phyloP scores from a whole-genome alignment of 768 basidiomycete species.

The Lentinula guzmanii region DNA sequence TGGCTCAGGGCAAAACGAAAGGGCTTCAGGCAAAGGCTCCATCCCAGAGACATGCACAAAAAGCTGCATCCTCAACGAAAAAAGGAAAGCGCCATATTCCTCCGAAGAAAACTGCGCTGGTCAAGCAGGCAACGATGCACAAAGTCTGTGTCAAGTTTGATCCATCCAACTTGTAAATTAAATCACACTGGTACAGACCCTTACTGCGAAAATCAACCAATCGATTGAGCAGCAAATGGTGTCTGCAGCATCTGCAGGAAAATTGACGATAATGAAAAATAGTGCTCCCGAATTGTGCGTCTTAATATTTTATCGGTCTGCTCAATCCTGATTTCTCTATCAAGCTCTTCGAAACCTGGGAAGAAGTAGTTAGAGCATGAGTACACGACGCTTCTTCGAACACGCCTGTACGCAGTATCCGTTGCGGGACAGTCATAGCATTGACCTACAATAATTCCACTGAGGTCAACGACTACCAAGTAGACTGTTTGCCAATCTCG shows the following conservation, averaged over 20 bases:
- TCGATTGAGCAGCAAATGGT: constrained; percentile 93
- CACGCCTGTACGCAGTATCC: not conserved
- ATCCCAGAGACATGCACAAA: constrained; percentile 52
- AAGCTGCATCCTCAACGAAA: constrained; percentile 65
- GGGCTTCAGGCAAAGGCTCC: constrained; percentile 56
- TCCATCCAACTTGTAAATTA: not conserved
- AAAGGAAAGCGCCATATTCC: constrained; percentile 76
- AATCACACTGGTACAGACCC: constrained; percentile 38
- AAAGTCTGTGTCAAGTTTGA: constrained; percentile 41
- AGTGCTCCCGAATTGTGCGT: constrained; percentile 28
- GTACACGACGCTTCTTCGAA: not conserved
- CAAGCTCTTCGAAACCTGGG: not conserved
- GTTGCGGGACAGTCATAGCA: no score
- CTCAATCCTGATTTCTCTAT: not conserved
- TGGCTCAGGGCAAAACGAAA: constrained; percentile 89
- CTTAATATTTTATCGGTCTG: not conserved
- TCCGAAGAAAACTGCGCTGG: constrained; percentile 71
- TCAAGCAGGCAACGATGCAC: constrained; percentile 74
- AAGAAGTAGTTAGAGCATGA: not conserved
- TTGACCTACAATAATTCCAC: no score
- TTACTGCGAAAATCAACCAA: constrained; percentile 87
- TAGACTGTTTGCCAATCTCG: no score
- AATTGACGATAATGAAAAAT: constrained; percentile 90
- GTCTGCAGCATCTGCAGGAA: constrained; percentile 80
- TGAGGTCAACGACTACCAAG: no score